These are phyloP conservation scores for Pneumocystis canis DNA, from an alignment of 1,139 yeast genomes.

Conservation along the genomic window DNA sequence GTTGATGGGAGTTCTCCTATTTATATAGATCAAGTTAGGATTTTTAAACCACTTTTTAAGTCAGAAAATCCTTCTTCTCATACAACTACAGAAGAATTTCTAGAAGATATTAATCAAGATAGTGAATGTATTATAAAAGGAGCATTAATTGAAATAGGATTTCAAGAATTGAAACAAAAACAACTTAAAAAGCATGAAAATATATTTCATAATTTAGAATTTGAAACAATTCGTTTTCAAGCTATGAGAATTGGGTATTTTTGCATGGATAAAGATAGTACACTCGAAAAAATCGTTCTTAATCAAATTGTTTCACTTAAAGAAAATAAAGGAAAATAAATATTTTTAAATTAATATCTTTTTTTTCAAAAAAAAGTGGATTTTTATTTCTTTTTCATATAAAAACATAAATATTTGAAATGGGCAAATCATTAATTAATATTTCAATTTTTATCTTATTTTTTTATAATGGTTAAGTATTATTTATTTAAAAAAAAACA, in stretches of 20 bases:
- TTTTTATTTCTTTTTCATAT: neutral
- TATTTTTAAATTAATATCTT: neutral
- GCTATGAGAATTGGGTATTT: constrained; percentile 95
- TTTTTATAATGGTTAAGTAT: no score
- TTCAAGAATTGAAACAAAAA: constrained; percentile 47
- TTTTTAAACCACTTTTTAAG: constrained; percentile 75
- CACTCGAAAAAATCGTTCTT: constrained; percentile 43
- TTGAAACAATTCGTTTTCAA: constrained; percentile 89
- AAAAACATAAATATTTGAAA: neutral
- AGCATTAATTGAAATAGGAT: constrained; percentile 70
- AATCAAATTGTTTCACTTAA: constrained; percentile 84
- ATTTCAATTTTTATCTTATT: no score
- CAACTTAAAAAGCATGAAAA: constrained; percentile 56
- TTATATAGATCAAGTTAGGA: constrained; percentile 58
- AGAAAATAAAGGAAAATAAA: constrained; percentile 35
- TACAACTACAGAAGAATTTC: constrained; percentile 56
- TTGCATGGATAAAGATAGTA: constrained; percentile 69
- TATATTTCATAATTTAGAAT: constrained; percentile 41
- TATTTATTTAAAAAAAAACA: no score
- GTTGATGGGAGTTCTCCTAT: constrained; percentile 45
- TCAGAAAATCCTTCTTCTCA: constrained; percentile 82
- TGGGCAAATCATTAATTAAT: no score
- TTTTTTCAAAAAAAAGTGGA: no score
- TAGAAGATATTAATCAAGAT: constrained; percentile 66
- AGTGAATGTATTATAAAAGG: constrained; percentile 53